Conservation (phyloP, 2,329 filamentous ascomycete species). For the Dactylonectria macrodidyma region DNA sequence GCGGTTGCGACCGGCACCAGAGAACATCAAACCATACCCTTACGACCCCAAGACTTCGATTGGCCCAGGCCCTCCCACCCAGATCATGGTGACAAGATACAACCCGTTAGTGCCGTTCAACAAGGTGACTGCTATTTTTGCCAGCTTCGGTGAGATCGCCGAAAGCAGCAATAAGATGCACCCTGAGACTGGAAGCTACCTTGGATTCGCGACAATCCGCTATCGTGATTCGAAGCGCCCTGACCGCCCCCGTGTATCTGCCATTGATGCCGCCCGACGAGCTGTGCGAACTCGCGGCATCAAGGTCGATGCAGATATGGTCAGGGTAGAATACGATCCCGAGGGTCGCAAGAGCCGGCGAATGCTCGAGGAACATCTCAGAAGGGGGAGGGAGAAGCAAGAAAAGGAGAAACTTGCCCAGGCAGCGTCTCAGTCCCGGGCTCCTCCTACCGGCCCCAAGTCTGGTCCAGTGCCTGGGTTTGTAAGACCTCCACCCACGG, state of each 20-base stretch:
- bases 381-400: constrained; percentile 75
- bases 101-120: constrained; percentile 88
- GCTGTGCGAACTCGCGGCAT: constrained; percentile 84
- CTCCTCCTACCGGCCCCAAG: constrained; percentile 57
- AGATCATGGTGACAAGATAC: constrained; percentile 96
- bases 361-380: constrained; percentile 82
- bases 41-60: constrained; percentile 89
- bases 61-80: constrained; percentile 89
- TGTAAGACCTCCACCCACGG: constrained; percentile 78
- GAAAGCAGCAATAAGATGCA: constrained; percentile 96
- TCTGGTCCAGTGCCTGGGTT: constrained; percentile 48
- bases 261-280: constrained; percentile 84
- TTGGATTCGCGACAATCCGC: constrained; percentile 92
- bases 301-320: constrained; percentile 82
- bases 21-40: constrained; percentile 84
- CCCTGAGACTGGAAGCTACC: constrained; percentile 92
- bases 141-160: constrained; percentile 87
- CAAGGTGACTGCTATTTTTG: constrained; percentile 83
- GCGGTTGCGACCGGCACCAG: constrained; percentile 79
- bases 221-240: constrained; percentile 80
- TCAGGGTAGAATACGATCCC: constrained; percentile 90
- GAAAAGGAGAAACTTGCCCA: constrained; percentile 56
- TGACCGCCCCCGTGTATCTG: constrained; percentile 67
- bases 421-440: constrained; percentile 48
- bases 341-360: constrained; percentile 87